Evolutionary conservation across 192 early-diverging fungal species (phyloP).

Genomic region (Spizellomyces punctatus): DNA sequence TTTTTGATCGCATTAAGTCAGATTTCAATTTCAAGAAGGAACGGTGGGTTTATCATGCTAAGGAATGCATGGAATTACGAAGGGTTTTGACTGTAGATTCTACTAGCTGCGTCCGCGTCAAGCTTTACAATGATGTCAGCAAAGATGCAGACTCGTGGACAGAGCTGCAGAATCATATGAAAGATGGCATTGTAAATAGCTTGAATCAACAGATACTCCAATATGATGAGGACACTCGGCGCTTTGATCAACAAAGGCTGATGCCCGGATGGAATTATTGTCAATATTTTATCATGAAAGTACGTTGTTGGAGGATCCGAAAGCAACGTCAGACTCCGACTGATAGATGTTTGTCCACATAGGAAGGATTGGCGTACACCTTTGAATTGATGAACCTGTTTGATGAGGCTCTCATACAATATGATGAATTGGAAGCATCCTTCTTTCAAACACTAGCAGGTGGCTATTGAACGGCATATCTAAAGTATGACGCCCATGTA

Average conservation of each 20-base stretch:
- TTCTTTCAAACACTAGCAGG: constrained; percentile 89
- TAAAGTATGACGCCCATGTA: not conserved
- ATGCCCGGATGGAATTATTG: constrained; percentile 99
- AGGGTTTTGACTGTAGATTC: not conserved
- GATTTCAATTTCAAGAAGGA: constrained; percentile 77
- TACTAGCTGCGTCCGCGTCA: constrained; percentile 33
- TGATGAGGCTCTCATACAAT: constrained; percentile 90
- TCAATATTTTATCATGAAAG: constrained; percentile 93
- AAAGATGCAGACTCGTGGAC: constrained; percentile 70
- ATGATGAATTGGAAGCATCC: constrained; percentile 96
- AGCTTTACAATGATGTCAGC: constrained; percentile 15
- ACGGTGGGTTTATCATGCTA: constrained; percentile 38
- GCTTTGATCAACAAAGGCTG: constrained; percentile 87
- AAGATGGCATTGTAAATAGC: constrained; percentile 70
- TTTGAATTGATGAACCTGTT: constrained; percentile 86
- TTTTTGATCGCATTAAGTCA: constrained; percentile 83
- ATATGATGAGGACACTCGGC: constrained; percentile 86
- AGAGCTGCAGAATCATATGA: constrained; percentile 71
- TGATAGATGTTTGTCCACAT: not conserved
- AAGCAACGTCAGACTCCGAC: too few species aligned
- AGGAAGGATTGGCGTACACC: constrained; percentile 81
- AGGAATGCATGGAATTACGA: too few species aligned
- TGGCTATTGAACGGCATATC: constrained; percentile 28
- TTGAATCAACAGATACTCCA: constrained; percentile 79
- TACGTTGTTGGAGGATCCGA: constrained; percentile 11